Base-by-base conservation (phyloP, 306 rosid species). In the Sophora flavescens region DNA sequence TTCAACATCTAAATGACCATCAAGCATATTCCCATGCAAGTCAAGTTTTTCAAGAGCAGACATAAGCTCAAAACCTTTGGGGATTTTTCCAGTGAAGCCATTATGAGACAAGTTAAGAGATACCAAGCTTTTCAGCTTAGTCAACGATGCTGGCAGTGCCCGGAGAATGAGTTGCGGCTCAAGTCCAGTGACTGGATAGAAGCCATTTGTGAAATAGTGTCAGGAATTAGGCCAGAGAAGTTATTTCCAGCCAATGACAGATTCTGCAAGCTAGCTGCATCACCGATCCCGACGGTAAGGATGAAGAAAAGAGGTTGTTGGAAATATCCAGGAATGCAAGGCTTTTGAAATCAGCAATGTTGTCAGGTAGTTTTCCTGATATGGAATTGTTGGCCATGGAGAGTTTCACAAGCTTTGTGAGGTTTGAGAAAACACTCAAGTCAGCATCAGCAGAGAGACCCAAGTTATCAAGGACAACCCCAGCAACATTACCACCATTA, bases 401-500 rank as follows among this genome's bases (percentile, higher is more conserved):
- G 68, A 96, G 89, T 58, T 74, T 92, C 28, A 85, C 88, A 65
- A 96, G 98, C 78, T 92, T 96, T 0, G 99, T 84, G 68, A 96
- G 98, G 63, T 91, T 96, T 0, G 88, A 77, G 62, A 96, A 92
- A 5, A 91, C 88, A 60, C 87, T 91, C 85, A 96, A 77, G 76
- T 96, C 94, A 12, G 83, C 80, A 30, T 88, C 96, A 9, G 97
- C 98, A 0, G 99, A 96, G 71, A 96, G 90, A 50, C 96, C 91
- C 65, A 86, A 77, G 79, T 86, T 86, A 71, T 96, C 94, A 75
- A 96, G 96, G 15, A 91, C 91, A 80, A 96, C 99, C 10, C 96
- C 99, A 33, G 98, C 98, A 79, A 96, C 98, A 77, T 84, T 96
- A 70, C 94, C 98, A 44, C 93, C 96, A 60, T 91, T 96, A 69